Percentiles rank a stretch among this genome's conserved stretches.
These are phyloP conservation scores for Ustilago shanxiensis DNA, from an alignment of 1,284 basidiomycete genomes.

Conservation along the genomic window DNA sequence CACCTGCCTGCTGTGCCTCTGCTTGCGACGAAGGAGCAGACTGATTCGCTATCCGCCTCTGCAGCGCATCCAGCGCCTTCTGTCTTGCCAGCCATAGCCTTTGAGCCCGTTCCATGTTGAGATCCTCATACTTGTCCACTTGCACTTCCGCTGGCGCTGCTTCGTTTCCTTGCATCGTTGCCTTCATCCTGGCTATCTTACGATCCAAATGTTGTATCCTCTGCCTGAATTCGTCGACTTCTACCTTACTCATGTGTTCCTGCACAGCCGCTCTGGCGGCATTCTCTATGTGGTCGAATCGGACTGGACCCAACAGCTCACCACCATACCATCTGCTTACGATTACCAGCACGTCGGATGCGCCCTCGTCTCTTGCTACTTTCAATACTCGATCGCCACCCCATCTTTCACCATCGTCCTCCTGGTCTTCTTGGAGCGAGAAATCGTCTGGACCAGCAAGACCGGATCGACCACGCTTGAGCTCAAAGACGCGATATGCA, in stretches of 20 bases:
- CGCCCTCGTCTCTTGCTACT: slow-evolving; percentile 59
- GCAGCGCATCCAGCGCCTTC: slow-evolving; percentile 46
- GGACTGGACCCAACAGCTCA: slow-evolving; percentile 77
- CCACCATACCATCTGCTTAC: slow-evolving; percentile 79
- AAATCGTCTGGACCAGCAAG: slow-evolving; percentile 64
- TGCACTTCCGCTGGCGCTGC: not conserved
- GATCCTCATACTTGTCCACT: slow-evolving; percentile 38
- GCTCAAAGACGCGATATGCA: slow-evolving; percentile 61
- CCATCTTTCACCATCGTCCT: slow-evolving; percentile 68
- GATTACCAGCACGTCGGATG: slow-evolving; percentile 63
- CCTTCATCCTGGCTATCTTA: slow-evolving; percentile 22
- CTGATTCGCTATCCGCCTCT: slow-evolving; percentile 23
- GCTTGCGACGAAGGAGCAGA: not conserved
- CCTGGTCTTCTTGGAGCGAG: slow-evolving; percentile 59
- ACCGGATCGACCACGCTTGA: slow-evolving; percentile 61
- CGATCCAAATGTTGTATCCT: slow-evolving; percentile 53
- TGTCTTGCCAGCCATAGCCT: slow-evolving; percentile 52
- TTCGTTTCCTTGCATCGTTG: not conserved
- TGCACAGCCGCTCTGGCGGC: slow-evolving; percentile 81
- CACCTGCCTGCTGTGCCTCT: not conserved
- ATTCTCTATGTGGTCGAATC: slow-evolving; percentile 83
- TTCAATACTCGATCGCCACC: slow-evolving; percentile 60
- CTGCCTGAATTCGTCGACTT: slow-evolving; percentile 42
- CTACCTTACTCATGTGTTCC: slow-evolving; percentile 76
- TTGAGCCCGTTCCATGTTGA: slow-evolving; percentile 52